These are phyloP conservation scores for Saccharomyces hybrid DNA, from an alignment of 1,139 yeast genomes.

Conservation along the genomic window DNA sequence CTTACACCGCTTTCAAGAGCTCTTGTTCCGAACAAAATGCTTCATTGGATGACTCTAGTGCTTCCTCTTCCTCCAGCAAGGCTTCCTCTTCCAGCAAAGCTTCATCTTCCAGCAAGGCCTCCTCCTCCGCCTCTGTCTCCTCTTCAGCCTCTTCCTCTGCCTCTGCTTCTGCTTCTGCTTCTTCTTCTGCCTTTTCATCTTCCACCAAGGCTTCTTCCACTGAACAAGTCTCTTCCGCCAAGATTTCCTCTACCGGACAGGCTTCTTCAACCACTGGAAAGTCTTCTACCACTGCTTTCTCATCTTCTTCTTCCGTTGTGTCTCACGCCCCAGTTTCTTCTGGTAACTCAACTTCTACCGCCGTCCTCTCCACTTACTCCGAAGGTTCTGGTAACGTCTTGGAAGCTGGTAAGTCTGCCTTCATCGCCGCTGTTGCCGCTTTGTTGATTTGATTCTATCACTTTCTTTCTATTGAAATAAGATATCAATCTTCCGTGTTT, in stretches of 20 bases:
- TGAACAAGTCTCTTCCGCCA: constrained; percentile 15
- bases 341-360: constrained; percentile 7
- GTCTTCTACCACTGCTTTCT: constrained; percentile 13
- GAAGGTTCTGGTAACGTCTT: constrained; percentile 30
- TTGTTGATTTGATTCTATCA: constrained; percentile 20
- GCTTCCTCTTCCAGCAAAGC: constrained; percentile 22
- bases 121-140: constrained; percentile 17
- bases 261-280: constrained; percentile 17
- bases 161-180: background rate
- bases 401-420: constrained; percentile 24
- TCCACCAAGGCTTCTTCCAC: constrained; percentile 15
- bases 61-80: constrained; percentile 1
- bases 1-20: constrained; percentile 47
- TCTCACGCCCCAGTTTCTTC: constrained; percentile 4
- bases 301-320: constrained; percentile 2
- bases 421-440: constrained; percentile 32
- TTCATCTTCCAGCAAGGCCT: constrained; percentile 26
- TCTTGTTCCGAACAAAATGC: constrained; percentile 43
- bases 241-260: constrained; percentile 5
- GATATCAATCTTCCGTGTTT: background rate
- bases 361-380: constrained; percentile 10
- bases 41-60: constrained; percentile 23
- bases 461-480: background rate
- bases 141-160: constrained; percentile 14
- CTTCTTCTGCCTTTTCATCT: constrained; percentile 15